Percentiles rank a stretch among this genome's conserved stretches.
phyloP scores from a whole-genome alignment of 2,329 filamentous ascomycete species.

The Ophiostoma pallidulum region DNA sequence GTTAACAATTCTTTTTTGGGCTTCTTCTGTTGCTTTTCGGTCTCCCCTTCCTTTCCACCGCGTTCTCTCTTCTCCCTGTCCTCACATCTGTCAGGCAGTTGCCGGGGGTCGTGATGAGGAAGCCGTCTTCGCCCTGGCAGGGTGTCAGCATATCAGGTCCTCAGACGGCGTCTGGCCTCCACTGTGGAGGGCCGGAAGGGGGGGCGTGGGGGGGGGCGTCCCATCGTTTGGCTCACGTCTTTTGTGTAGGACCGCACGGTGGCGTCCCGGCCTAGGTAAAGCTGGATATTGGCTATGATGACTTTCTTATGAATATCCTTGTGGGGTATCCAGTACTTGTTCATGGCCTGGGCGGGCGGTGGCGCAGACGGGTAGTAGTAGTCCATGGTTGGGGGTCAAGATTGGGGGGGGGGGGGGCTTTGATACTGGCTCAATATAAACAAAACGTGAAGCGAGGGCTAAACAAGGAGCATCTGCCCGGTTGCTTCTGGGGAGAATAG shows the following conservation, averaged over 20 bases:
- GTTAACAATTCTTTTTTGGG: not conserved
- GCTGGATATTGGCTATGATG: constrained; percentile 49
- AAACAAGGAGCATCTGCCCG: too few relatives aligned
- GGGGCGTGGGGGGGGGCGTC: too few relatives aligned
- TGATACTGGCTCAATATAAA: too few relatives aligned
- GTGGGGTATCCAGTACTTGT: constrained; percentile 53
- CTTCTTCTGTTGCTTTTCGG: not conserved
- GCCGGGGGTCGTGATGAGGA: constrained; percentile 49
- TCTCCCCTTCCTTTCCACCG: too few relatives aligned
- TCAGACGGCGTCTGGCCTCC: too few relatives aligned
- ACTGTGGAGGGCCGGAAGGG: too few relatives aligned
- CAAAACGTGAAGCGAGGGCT: too few relatives aligned
- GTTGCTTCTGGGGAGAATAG: too few relatives aligned
- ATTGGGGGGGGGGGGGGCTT: too few relatives aligned
- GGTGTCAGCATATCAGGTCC: too few relatives aligned
- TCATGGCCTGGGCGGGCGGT: constrained; percentile 33
- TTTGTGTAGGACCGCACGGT: constrained; percentile 48
- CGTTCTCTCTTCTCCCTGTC: not conserved
- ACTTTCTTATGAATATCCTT: constrained; percentile 51
- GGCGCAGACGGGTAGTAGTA: not conserved
- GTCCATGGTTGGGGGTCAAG: not conserved
- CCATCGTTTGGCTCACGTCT: too few relatives aligned
- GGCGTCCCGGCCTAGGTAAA: constrained; percentile 47
- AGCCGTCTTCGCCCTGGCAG: constrained; percentile 49
- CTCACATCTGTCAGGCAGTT: constrained; percentile 51